Base-by-base conservation (phyloP, 495 filamentous ascomycete genomes). In the Trypethelium eluteriae region DNA sequence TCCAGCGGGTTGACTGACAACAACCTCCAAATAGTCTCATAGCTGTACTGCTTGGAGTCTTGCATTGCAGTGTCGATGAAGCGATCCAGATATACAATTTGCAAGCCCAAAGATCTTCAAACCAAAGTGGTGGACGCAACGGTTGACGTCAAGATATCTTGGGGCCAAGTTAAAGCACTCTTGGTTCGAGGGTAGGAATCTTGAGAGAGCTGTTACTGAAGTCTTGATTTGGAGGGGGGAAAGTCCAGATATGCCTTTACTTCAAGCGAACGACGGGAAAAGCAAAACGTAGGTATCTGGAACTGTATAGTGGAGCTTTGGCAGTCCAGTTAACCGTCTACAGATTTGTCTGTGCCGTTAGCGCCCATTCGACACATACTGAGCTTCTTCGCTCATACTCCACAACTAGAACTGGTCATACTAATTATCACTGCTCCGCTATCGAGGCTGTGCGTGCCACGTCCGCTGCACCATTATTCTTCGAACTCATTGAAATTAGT, bases 391-490 rank as follows among this genome's bases (percentile, higher is more conserved):
- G 49, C 5, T 53, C 49, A 5, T 53, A 53, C 16, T n/a, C 16
- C 5, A 53, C 49, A 53, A 18, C 11, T 53, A 11, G 49, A 53
- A 53, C 49, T 25, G 49, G 2, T 5, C 49, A 53, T n/a, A 53
- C 16, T 5, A 53, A 25, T n/a, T 53, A 53, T 25, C 5, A 53
- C 5, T 53, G 49, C 16, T 14, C 5, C n/a, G 49, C 18, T 18
- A 53, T 53, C 49, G 49, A 53, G n/a, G 49, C 49, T n/a, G 49
- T 53, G 5, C 49, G 49, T 11, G 49, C 49, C 11, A 53, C 49
- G 18, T 53, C 49, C 49, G 49, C 49, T 18, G 49, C 49, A 53
- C 49, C 49, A 5, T n/a, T 53, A 53, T 53, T 53, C 18, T 53
- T 53, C 49, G 49, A 53, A 18, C 49, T 2, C 2, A 18, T 53